Base-by-base conservation (phyloP, 176 grass and related monocot genomes). In the Bromus sterilis region DNA sequence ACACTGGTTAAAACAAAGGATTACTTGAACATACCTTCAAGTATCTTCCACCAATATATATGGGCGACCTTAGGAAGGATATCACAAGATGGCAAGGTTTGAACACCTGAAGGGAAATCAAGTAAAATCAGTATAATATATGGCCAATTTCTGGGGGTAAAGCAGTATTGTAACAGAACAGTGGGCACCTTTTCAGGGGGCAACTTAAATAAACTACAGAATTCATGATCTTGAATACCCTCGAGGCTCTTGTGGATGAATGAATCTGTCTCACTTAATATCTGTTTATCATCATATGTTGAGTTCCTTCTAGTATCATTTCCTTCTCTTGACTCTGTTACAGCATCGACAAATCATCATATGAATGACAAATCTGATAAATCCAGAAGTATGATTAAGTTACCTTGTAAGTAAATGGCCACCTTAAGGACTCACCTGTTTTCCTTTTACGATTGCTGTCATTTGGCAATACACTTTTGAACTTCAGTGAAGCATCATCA, bases 41-140 rank as follows among this genome's bases (percentile, higher is more conserved):
- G 73, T 98, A 98, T 81, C 92, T 89, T 85, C 95, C 95, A 56
- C 89, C 92, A 84, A 98, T 81, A 84, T 94, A 98, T 80, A 93
- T 86, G 64, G 92, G 78, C 14, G 85, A 86, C 72, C 95, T 93
- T 56, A 74, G 48, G 71, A 88, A 98, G 55, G 92, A 82, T 80
- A 90, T 85, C 49, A 26, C 41, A 78, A 98, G 92, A 61, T 82
- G 58, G 67, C 92, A 98, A 36, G 92, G 65, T 86, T 92, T 86
- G 35, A 70, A 77, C 48, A 83, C 82, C 95, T 98, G 75, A 64
- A 86, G 77, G 29, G 39, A 5, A 82, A 82, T 70, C 61, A 10
- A 75, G 75, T 84, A 43, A 82, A 77, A 51, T 59, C 36, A 83
- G 8, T 69, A 60, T 43, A 64, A 78, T 33, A 56, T 56, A 31